Conservation (phyloP, 257 asterid species). For the Penstemon barbatus region DNA sequence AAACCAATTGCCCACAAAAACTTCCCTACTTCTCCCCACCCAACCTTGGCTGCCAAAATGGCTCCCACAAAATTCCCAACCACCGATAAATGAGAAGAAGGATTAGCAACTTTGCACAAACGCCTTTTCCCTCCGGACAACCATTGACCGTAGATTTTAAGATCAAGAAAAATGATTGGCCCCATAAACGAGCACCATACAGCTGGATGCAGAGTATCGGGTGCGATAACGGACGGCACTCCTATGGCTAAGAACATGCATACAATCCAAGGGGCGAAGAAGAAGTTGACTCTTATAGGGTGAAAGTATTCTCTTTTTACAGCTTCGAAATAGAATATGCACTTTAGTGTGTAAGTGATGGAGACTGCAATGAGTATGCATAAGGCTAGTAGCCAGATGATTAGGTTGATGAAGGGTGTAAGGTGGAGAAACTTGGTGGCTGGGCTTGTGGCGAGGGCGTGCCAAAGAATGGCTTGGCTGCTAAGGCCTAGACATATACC, state of each 20-base stretch:
- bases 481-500: slow-evolving; percentile 91
- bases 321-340: slow-evolving; percentile 80
- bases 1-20: slow-evolving; percentile 88
- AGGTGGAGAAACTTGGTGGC: slow-evolving; percentile 74
- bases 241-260: slow-evolving; percentile 95
- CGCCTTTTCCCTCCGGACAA: slow-evolving; percentile 88
- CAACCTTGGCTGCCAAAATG: slow-evolving; percentile 78
- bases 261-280: slow-evolving; percentile 89
- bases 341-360: slow-evolving; percentile 61
- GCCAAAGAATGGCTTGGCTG: slow-evolving; percentile 92
- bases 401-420: slow-evolving; percentile 62
- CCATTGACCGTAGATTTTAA: slow-evolving; percentile 93
- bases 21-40: slow-evolving; percentile 85
- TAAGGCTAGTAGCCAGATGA: slow-evolving; percentile 71
- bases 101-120: slow-evolving; percentile 76
- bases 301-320: slow-evolving; percentile 85
- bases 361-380: slow-evolving; percentile 53
- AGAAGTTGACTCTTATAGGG: slow-evolving; percentile 86
- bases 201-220: slow-evolving; percentile 54
- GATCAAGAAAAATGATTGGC: slow-evolving; percentile 72
- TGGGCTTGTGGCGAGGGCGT: slow-evolving; percentile 55
- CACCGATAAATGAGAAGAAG: slow-evolving; percentile 83
- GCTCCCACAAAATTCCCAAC: slow-evolving; percentile 94
- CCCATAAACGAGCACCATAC: slow-evolving; percentile 67
- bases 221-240: slow-evolving; percentile 42